phyloP scores from a whole-genome alignment of 495 filamentous ascomycete genomes.

The Cercophora scortea region DNA sequence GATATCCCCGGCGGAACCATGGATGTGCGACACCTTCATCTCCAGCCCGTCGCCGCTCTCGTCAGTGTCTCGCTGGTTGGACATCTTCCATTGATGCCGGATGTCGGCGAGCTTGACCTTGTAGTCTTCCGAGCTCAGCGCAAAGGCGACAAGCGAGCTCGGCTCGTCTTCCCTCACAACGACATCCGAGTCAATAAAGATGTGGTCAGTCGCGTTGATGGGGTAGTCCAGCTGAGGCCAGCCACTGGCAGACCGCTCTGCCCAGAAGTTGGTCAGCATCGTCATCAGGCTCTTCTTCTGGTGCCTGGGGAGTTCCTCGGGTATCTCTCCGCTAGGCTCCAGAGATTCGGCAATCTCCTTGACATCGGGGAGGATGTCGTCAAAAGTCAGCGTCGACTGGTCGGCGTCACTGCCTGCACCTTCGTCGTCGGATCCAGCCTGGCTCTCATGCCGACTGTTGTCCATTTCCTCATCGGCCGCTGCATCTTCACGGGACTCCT shows the following conservation, averaged over 20 bases:
- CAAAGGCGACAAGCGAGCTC: conserved; percentile 90
- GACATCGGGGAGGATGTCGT: conserved; percentile 48
- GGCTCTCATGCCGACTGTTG: conserved; percentile 41
- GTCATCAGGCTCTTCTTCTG: conserved; percentile 88
- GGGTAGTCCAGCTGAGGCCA: conserved; percentile 96
- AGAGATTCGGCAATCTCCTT: conserved; percentile 54
- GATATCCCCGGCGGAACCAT: conserved; percentile 10
- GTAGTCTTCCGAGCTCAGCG: conserved; percentile 80
- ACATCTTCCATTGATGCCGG: conserved; percentile 45
- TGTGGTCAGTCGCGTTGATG: conserved; percentile 77
- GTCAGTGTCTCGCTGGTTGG: conserved; percentile 19
- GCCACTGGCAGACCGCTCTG: conserved; percentile 89
- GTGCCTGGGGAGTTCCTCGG: conserved; percentile 78
- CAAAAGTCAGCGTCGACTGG: conserved; percentile 38
- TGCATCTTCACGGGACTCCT: conserved; percentile 28
- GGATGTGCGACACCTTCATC: conserved; percentile 12
- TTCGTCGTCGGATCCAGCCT: conserved; percentile 59
- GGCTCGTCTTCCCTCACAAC: conserved; percentile 97
- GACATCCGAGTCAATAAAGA: conserved; percentile 96
- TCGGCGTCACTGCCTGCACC: conserved; percentile 66
- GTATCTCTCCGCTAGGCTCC: conserved; percentile 54
- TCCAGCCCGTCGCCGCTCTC: conserved; percentile 22
- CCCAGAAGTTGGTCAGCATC: conserved; percentile 96
- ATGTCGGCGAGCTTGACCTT: conserved; percentile 66
- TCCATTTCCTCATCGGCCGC: conserved; percentile 43